Percentiles rank a stretch among this genome's conserved stretches.
phyloP scores from a whole-genome alignment of 495 filamentous ascomycete species.

The Platismatia glauca region DNA sequence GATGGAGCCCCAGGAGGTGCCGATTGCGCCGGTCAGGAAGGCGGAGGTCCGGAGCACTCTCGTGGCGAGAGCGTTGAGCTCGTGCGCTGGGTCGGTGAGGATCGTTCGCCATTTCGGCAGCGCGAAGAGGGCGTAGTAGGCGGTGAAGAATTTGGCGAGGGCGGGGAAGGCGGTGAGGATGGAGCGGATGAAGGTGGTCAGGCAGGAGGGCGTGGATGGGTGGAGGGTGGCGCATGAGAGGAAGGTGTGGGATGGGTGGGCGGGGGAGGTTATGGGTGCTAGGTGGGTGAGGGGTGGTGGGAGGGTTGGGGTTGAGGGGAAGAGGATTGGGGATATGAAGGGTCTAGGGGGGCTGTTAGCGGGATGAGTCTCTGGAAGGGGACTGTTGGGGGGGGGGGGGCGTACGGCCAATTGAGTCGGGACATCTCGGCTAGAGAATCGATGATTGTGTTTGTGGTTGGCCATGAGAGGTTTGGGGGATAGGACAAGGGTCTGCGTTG shows the following conservation, averaged over 20 bases:
- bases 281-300: conserved; percentile 57
- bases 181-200: conserved; percentile 73
- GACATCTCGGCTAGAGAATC: conserved; percentile 77
- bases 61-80: conserved; percentile 52
- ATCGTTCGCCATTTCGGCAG: conserved; percentile 57
- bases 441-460: conserved; percentile 62
- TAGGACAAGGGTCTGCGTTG: conserved; percentile 61
- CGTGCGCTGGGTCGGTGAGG: conserved; percentile 53
- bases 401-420: conserved; percentile 74
- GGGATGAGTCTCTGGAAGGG: background rate
- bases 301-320: conserved; percentile 58
- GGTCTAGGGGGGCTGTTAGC: conserved; percentile 33
- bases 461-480: conserved; percentile 62
- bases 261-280: conserved; percentile 68
- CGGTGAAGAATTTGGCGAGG: conserved; percentile 64
- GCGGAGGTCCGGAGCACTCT: conserved; percentile 52
- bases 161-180: conserved; percentile 71
- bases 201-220: conserved; percentile 76
- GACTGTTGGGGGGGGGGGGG: conserved; percentile 16
- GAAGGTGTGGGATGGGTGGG: conserved; percentile 72
- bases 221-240: conserved; percentile 91
- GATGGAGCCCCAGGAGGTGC: conserved; percentile 75
- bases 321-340: conserved; percentile 81
- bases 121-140: conserved; percentile 59
- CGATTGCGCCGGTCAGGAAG: conserved; percentile 68